Evolutionary conservation across 345 rosid genomes (phyloP).

Genomic region (Mallotus nudiflorus): DNA sequence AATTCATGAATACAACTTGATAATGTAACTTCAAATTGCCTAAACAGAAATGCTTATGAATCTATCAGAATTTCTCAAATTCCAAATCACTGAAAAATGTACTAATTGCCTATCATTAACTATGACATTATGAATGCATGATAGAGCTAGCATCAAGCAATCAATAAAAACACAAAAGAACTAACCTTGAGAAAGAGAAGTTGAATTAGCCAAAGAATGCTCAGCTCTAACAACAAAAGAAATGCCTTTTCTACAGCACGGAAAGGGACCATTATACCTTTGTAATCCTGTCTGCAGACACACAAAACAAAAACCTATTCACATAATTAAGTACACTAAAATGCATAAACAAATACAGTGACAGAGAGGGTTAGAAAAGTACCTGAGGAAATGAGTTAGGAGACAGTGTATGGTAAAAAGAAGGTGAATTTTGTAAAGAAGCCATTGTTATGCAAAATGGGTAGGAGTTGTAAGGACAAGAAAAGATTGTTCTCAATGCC

Average conservation of each 20-base stretch:
- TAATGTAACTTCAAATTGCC: background rate
- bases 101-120: background rate
- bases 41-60: background rate
- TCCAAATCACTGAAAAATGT: background rate
- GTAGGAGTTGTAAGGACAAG: conserved; percentile 5
- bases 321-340: background rate
- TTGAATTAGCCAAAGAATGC: conserved; percentile 37
- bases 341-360: background rate
- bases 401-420: conserved; percentile 52
- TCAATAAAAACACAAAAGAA: background rate
- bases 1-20: background rate
- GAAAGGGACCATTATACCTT: conserved; percentile 36
- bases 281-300: conserved; percentile 36
- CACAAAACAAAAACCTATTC: background rate
- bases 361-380: conserved; percentile 12
- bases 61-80: background rate
- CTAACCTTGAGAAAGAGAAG: conserved; percentile 53
- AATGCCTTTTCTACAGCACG: conserved; percentile 47
- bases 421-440: conserved; percentile 62
- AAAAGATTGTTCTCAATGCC: background rate
- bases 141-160: background rate
- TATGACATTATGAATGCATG: background rate
- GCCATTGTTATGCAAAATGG: conserved; percentile 45
- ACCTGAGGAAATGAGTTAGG: conserved; percentile 64
- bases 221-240: conserved; percentile 59